Percentiles rank a stretch among this genome's conserved stretches.
Evolutionary conservation across 75 land plant genomes (phyloP).

Genomic region (Pinus tabuliformis): DNA sequence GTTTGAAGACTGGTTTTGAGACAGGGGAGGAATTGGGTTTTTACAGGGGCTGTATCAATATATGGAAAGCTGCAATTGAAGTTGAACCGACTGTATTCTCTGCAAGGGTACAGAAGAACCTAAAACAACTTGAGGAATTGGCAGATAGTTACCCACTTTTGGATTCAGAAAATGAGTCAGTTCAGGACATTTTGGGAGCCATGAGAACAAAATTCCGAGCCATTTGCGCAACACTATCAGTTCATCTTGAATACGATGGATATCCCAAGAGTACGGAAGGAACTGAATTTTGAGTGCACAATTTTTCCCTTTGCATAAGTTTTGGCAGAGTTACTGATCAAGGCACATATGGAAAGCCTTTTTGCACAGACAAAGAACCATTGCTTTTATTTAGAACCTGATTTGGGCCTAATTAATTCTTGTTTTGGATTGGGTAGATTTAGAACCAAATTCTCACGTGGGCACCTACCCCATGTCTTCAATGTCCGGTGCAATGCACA

Average conservation of each 20-base stretch:
- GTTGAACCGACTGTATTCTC: slow-evolving; percentile 54
- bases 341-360: neutral
- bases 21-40: slow-evolving; percentile 86
- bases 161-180: slow-evolving; percentile 71
- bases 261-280: slow-evolving; percentile 20
- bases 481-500: slow-evolving; percentile 12
- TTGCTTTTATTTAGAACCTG: neutral
- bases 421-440: neutral
- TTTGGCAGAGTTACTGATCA: neutral
- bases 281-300: slow-evolving; percentile 1
- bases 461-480: neutral
- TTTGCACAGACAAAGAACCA: neutral
- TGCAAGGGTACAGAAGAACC: slow-evolving; percentile 44
- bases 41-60: slow-evolving; percentile 63
- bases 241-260: slow-evolving; percentile 72
- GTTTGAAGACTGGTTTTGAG: slow-evolving; percentile 69
- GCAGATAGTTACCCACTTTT: slow-evolving; percentile 48
- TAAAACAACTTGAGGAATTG: slow-evolving; percentile 53
- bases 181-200: slow-evolving; percentile 63
- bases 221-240: slow-evolving; percentile 44
- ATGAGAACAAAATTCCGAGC: slow-evolving; percentile 65
- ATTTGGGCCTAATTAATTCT: neutral
- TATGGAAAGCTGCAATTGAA: slow-evolving; percentile 61
- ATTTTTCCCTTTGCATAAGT: too few relatives aligned
- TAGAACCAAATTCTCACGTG: neutral